A percentile compares a stretch with the other conserved stretches of the same genome.
phyloP scores from a whole-genome alignment of 73 alveolate genomes.

The Blepharisma stoltei region DNA sequence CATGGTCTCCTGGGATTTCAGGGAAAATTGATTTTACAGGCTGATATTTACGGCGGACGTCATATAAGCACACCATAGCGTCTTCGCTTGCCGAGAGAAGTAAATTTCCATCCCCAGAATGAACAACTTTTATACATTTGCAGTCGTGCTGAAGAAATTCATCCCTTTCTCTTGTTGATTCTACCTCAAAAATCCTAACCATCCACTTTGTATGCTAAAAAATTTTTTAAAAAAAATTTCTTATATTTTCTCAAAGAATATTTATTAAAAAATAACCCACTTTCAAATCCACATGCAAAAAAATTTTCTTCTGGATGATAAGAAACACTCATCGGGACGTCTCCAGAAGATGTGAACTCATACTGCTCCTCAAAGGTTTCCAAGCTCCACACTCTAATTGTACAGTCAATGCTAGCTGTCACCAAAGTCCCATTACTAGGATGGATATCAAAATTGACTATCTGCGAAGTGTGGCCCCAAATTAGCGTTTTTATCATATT shows the following conservation, averaged over 20 bases:
- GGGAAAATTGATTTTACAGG: slow-evolving; percentile 59
- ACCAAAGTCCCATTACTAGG: slow-evolving; percentile 34
- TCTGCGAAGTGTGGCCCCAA: slow-evolving; percentile 78
- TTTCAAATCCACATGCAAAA: slow-evolving; percentile 69
- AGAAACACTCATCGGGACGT: slow-evolving; percentile 55
- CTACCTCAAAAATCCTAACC: slow-evolving; percentile 63
- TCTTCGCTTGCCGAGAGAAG: slow-evolving; percentile 62
- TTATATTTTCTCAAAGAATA: no score
- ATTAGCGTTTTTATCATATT: slow-evolving; percentile 75
- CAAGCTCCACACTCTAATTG: slow-evolving; percentile 62
- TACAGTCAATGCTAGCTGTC: slow-evolving; percentile 60
- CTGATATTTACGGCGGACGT: slow-evolving; percentile 53
- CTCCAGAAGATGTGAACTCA: slow-evolving; percentile 63
- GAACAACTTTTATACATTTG: slow-evolving; percentile 39
- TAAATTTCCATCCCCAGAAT: slow-evolving; percentile 51
- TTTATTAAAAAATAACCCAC: no score
- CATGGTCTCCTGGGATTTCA: slow-evolving; percentile 58
- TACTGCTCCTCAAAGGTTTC: slow-evolving; percentile 51
- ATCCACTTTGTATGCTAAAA: no score
- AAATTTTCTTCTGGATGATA: slow-evolving; percentile 57
- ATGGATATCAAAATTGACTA: slow-evolving; percentile 55
- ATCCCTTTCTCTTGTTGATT: slow-evolving; percentile 56
- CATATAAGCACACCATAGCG: slow-evolving; percentile 60
- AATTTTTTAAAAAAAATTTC: no score
- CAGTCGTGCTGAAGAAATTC: slow-evolving; percentile 54